Evolutionary conservation across 1,139 yeast genomes (phyloP), one percentile per base, ranked within the genome.

Genomic region (Hyphopichia pseudoburtonii): DNA sequence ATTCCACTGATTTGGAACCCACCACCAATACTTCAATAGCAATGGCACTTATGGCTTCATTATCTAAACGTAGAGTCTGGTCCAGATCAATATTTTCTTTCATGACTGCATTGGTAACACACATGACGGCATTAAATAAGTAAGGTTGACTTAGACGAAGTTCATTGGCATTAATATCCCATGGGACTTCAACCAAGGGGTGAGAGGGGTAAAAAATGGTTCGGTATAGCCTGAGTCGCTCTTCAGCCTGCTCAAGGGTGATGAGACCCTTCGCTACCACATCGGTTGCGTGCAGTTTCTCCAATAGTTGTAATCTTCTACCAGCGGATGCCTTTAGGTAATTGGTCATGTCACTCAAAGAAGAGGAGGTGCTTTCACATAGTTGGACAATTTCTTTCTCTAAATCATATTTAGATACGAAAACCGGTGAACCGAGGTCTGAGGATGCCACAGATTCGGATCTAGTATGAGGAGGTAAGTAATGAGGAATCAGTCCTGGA

Each of bases 1-100:
- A 61, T 53, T 86, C 92, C 17, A 81, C 64, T 6, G 82, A 75
- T 60, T 86, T 88, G 39, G 78, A 70, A n/a, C 96, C 95, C 17
- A 75, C 68, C 11, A 84, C 72, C 62, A 87, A 62, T 7, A 83
- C 74, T 49, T 86, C 90, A 34, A 73, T 70, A 3, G 84, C 65
- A 1, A 86, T 58, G 7, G 80, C 60, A 47, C 74, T 73, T 24
- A 81, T 66, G 1, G 88, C 82, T 37, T 75, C 69, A 40, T 76
- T 76, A 47, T 84, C 88, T 16, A 86, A 57, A 18, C 42, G 42
- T 30, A 67, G 52, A 18, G 63, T 52, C 54, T 60, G 54, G 68
- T 60, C 57, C 3, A 53, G 42, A 28, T 64, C 56, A 2, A 63
- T 59, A 9, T 67, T 58, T 1, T 57, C 48, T 39, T 68, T 45